These are phyloP conservation scores for Xenoacremonium recifei DNA, from an alignment of 2,329 filamentous ascomycete species.

Conservation along the genomic window DNA sequence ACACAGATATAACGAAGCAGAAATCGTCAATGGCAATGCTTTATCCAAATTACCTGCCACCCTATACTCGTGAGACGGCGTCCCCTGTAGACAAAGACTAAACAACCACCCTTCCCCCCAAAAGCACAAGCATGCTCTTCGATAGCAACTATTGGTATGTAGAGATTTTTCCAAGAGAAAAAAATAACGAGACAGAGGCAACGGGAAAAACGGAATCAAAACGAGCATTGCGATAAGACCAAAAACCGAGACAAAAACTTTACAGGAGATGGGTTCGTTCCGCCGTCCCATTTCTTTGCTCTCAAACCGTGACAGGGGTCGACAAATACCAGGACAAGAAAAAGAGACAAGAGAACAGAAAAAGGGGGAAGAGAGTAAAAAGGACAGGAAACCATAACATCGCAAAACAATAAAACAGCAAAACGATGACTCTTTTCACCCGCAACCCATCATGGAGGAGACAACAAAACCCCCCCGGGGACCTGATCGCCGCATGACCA, in stretches of 20 bases:
- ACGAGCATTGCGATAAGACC: too few relatives aligned
- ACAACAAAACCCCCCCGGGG: constrained; percentile 26
- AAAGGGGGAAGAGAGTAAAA: constrained; percentile 13
- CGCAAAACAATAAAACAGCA: constrained; percentile 16
- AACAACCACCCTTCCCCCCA: constrained; percentile 1
- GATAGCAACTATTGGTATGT: constrained; percentile 23
- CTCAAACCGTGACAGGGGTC: constrained; percentile 1
- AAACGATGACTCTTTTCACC: constrained; percentile 33
- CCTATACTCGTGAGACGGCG: background rate
- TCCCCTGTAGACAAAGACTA: background rate
- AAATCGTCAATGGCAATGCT: constrained; percentile 1
- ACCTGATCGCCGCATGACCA: constrained; percentile 39
- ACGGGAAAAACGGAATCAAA: too few relatives aligned
- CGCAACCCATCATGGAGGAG: constrained; percentile 29
- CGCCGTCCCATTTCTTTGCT: constrained; percentile 6
- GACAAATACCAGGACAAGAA: constrained; percentile 7
- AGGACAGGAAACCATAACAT: constrained; percentile 16
- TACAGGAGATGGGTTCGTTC: constrained; percentile 15
- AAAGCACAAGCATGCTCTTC: constrained; percentile 11
- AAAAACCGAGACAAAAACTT: constrained; percentile 18
- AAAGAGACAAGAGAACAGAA: constrained; percentile 7
- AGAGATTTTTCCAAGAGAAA: constrained; percentile 24
- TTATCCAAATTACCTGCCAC: background rate
- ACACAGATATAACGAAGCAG: too few relatives aligned
- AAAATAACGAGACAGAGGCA: background rate